Conservation (phyloP, 305 asterid genomes). For the Plantago lanceolata region DNA sequence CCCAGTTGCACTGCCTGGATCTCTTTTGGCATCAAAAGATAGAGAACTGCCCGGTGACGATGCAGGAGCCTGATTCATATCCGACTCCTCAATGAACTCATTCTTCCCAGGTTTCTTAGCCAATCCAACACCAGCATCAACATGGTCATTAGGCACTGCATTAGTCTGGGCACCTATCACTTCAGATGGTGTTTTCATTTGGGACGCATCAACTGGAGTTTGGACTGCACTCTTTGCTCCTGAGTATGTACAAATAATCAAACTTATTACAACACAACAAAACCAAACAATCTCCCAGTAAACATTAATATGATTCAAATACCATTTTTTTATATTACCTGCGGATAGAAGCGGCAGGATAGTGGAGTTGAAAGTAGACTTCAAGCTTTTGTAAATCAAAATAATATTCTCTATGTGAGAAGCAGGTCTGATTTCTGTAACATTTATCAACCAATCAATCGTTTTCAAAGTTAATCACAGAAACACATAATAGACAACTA, state of each 20-base stretch:
- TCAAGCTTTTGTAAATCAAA: constrained; percentile 51
- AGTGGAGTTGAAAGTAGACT: constrained; percentile 48
- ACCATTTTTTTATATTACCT: constrained; percentile 31
- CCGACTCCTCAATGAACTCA: constrained; percentile 36
- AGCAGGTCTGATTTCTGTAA: constrained; percentile 65
- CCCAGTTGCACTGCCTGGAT: constrained; percentile 27
- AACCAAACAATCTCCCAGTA: not conserved
- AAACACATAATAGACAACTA: not conserved
- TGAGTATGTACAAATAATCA: constrained; percentile 17
- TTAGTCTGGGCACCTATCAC: constrained; percentile 20
- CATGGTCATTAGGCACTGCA: constrained; percentile 15
- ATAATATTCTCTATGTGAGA: constrained; percentile 59
- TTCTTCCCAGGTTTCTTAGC: constrained; percentile 22
- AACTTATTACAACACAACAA: not conserved
- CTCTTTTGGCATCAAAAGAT: constrained; percentile 37
- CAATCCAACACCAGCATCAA: constrained; percentile 21
- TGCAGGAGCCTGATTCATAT: constrained; percentile 42
- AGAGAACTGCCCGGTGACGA: constrained; percentile 55
- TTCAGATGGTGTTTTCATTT: constrained; percentile 22
- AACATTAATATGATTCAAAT: not conserved
- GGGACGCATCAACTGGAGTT: constrained; percentile 18
- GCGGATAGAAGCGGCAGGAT: constrained; percentile 39
- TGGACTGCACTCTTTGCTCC: constrained; percentile 13
- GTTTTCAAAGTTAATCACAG: not conserved
- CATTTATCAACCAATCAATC: constrained; percentile 3